phyloP scores from a whole-genome alignment of 2,329 filamentous ascomycete species.

The Didymella pinodella region DNA sequence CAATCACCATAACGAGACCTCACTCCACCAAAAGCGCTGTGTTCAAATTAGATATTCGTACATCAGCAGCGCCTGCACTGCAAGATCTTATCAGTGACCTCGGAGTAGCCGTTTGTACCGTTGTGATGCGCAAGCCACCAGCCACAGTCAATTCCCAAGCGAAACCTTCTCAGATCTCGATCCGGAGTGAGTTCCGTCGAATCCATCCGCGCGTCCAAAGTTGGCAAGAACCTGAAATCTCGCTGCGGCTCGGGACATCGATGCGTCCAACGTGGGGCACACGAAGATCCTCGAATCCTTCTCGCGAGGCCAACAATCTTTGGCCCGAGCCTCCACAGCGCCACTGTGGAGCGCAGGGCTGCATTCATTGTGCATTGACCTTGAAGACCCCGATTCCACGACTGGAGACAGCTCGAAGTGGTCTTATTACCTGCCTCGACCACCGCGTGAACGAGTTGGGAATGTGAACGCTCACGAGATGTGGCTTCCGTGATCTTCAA shows the following conservation, averaged over 20 bases:
- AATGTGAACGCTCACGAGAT: slow-evolving; percentile 11
- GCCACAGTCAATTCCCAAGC: slow-evolving; percentile 20
- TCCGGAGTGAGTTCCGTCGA: slow-evolving; percentile 17
- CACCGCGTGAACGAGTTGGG: slow-evolving; percentile 11
- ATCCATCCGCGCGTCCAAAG: slow-evolving; percentile 10
- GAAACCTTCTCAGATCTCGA: slow-evolving; percentile 20
- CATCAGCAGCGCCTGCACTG: neutral
- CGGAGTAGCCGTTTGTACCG: slow-evolving; percentile 9
- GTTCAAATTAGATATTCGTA: neutral
- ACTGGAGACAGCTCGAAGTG: neutral
- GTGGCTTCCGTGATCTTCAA: slow-evolving; percentile 10
- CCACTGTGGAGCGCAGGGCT: slow-evolving; percentile 2
- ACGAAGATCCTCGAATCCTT: slow-evolving; percentile 16
- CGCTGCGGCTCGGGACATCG: slow-evolving; percentile 14
- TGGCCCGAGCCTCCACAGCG: slow-evolving; percentile 15
- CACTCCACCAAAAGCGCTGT: neutral
- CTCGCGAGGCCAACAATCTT: slow-evolving; percentile 5
- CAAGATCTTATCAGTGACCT: neutral
- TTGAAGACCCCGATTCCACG: neutral
- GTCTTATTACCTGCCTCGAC: slow-evolving; percentile 9
- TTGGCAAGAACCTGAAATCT: slow-evolving; percentile 9
- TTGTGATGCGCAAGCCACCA: slow-evolving; percentile 18
- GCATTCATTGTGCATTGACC: neutral
- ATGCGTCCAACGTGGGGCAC: slow-evolving; percentile 15
- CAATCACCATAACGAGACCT: neutral